Conservation (phyloP, 2,329 filamentous ascomycete species). For the Alternaria brassicae region DNA sequence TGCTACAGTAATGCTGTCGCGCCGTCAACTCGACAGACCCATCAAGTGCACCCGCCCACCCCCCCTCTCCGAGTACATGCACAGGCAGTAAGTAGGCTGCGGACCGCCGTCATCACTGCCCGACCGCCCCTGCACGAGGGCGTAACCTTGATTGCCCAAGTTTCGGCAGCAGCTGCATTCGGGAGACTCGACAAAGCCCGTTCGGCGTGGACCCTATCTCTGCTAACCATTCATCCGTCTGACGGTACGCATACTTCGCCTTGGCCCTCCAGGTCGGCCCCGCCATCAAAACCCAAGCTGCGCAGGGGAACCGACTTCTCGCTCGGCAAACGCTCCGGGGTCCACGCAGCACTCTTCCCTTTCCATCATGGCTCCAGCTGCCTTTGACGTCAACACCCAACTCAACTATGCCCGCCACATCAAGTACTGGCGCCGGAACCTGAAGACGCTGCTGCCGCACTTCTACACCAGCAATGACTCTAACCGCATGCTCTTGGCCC, state of each 20-base stretch:
- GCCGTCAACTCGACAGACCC: not conserved
- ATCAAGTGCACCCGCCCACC: not conserved
- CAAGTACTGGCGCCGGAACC: constrained; percentile 91
- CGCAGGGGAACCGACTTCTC: constrained; percentile 10
- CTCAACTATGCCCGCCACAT: constrained; percentile 65
- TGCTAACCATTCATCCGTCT: constrained; percentile 3
- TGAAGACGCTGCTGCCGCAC: constrained; percentile 79
- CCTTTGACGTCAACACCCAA: constrained; percentile 23
- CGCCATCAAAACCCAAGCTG: constrained; percentile 12
- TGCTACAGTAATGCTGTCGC: constrained; percentile 7
- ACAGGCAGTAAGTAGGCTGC: not conserved
- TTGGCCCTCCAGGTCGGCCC: constrained; percentile 13
- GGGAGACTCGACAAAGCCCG: not conserved
- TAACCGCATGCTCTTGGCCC: constrained; percentile 86
- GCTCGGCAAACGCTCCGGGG: constrained; percentile 15
- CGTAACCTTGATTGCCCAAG: not conserved
- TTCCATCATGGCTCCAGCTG: constrained; percentile 28
- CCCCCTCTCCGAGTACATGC: not conserved
- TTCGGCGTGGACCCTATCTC: not conserved
- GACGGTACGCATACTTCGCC: constrained; percentile 1
- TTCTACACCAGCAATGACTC: constrained; percentile 89
- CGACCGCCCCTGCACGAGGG: not conserved
- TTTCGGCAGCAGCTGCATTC: not conserved
- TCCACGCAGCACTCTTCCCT: constrained; percentile 6
- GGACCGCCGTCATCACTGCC: not conserved